Evolutionary conservation across 805 yeast genomes (phyloP).

Genomic region (Saturnispora dispora): DNA sequence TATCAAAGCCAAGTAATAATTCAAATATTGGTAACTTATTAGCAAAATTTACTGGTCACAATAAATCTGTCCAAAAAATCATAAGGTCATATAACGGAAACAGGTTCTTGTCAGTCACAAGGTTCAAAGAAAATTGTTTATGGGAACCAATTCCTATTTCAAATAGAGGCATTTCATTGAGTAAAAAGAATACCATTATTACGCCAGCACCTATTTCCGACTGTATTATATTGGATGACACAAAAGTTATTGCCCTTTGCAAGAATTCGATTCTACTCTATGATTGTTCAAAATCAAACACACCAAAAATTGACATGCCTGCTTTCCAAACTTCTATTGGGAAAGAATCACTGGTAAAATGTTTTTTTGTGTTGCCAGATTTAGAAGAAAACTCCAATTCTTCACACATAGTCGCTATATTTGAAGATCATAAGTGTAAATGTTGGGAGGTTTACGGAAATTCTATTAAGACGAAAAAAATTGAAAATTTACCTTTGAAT

Average conservation of each 20-base stretch:
- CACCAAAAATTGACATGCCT: background rate
- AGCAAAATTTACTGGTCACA: slow-evolving; percentile 75
- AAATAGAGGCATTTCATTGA: slow-evolving; percentile 22
- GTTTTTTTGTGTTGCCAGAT: slow-evolving; percentile 33
- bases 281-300: slow-evolving; percentile 36
- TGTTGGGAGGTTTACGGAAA: slow-evolving; percentile 38
- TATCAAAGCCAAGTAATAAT: slow-evolving; percentile 12
- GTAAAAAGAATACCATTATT: slow-evolving; percentile 28
- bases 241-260: slow-evolving; percentile 39
- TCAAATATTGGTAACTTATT: slow-evolving; percentile 27
- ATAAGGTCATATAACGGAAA: slow-evolving; percentile 60
- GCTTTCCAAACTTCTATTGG: background rate
- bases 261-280: slow-evolving; percentile 45
- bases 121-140: slow-evolving; percentile 53
- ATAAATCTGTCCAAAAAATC: slow-evolving; percentile 63
- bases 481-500: slow-evolving; percentile 30
- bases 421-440: slow-evolving; percentile 25
- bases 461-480: slow-evolving; percentile 2
- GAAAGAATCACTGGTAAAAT: slow-evolving; percentile 14
- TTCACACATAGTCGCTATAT: slow-evolving; percentile 46
- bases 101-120: slow-evolving; percentile 47
- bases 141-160: slow-evolving; percentile 42
- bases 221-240: slow-evolving; percentile 43
- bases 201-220: slow-evolving; percentile 39
- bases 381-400: background rate